Evolutionary conservation across 208 protist genomes (phyloP).

Genomic region (Leishmania lainsoni): DNA sequence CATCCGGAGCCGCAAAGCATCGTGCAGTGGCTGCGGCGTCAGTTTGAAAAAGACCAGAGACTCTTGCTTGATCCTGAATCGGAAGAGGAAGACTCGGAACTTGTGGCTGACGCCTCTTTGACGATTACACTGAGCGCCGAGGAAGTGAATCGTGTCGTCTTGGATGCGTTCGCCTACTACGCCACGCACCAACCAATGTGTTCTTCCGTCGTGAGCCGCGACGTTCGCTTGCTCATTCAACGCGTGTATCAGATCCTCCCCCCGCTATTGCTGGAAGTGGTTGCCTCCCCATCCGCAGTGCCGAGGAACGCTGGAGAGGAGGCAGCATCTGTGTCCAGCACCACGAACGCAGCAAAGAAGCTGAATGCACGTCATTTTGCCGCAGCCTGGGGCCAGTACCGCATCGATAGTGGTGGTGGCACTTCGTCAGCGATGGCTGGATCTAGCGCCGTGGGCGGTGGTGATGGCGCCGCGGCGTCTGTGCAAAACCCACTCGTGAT

Average conservation of each 20-base stretch:
- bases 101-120: neutral
- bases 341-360: neutral
- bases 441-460: neutral
- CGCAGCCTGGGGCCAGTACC: slow-evolving; percentile 50
- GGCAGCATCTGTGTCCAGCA: neutral
- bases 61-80: neutral
- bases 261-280: slow-evolving; percentile 35
- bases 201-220: slow-evolving; percentile 57
- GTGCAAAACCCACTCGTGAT: slow-evolving; percentile 46
- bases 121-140: slow-evolving; percentile 13
- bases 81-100: slow-evolving; percentile 1
- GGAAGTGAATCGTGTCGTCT: slow-evolving; percentile 15
- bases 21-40: slow-evolving; percentile 44
- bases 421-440: neutral
- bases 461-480: neutral
- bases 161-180: slow-evolving; percentile 68
- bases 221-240: slow-evolving; percentile 63
- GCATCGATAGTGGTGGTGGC: slow-evolving; percentile 14
- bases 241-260: slow-evolving; percentile 70
- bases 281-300: neutral
- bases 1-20: slow-evolving; percentile 42
- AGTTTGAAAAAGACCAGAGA: slow-evolving; percentile 21
- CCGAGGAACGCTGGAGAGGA: neutral
- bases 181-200: slow-evolving; percentile 74
- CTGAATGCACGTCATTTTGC: slow-evolving; percentile 74